These are phyloP conservation scores for Hypomontagnella submonticulosa DNA, from an alignment of 495 filamentous ascomycete species.

Conservation along the genomic window DNA sequence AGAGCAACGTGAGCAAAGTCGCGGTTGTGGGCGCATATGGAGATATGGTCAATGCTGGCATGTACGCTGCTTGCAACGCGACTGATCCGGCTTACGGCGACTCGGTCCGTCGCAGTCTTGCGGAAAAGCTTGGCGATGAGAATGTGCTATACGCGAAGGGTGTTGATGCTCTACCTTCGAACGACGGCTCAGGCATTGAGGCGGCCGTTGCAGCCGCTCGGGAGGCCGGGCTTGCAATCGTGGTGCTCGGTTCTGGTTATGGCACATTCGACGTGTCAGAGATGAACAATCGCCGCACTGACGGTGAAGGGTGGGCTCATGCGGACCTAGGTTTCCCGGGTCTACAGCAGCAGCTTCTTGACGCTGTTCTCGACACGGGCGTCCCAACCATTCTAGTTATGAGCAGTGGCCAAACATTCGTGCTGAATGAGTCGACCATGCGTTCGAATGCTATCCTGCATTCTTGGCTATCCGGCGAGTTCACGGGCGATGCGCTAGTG, in stretches of 20 bases:
- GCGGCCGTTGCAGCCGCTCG: slow-evolving; percentile 21
- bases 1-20: slow-evolving; percentile 21
- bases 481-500: slow-evolving; percentile 23
- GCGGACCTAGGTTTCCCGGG: slow-evolving; percentile 25
- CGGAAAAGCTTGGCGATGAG: slow-evolving; percentile 12
- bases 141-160: slow-evolving; percentile 30
- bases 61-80: slow-evolving; percentile 31
- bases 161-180: slow-evolving; percentile 19
- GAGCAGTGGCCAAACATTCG: slow-evolving; percentile 30
- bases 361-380: slow-evolving; percentile 18
- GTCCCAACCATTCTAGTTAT: slow-evolving; percentile 25
- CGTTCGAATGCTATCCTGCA: slow-evolving; percentile 28
- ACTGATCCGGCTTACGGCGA: slow-evolving; percentile 22
- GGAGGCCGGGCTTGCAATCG: slow-evolving; percentile 27
- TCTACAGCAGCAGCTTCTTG: slow-evolving; percentile 27
- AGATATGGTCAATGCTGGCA: slow-evolving; percentile 30
- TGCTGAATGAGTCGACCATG: slow-evolving; percentile 22
- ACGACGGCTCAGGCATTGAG: slow-evolving; percentile 24
- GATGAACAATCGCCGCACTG: slow-evolving; percentile 20
- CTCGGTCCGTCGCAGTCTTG: slow-evolving; percentile 22
- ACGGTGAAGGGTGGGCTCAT: slow-evolving; percentile 24
- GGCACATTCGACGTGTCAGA: slow-evolving; percentile 16
- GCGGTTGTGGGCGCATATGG: slow-evolving; percentile 31
- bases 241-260: slow-evolving; percentile 24
- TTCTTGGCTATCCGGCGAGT: slow-evolving; percentile 27